These are phyloP conservation scores for Fusarium albosuccineum DNA, from an alignment of 2,329 filamentous ascomycete species.

Conservation along the genomic window DNA sequence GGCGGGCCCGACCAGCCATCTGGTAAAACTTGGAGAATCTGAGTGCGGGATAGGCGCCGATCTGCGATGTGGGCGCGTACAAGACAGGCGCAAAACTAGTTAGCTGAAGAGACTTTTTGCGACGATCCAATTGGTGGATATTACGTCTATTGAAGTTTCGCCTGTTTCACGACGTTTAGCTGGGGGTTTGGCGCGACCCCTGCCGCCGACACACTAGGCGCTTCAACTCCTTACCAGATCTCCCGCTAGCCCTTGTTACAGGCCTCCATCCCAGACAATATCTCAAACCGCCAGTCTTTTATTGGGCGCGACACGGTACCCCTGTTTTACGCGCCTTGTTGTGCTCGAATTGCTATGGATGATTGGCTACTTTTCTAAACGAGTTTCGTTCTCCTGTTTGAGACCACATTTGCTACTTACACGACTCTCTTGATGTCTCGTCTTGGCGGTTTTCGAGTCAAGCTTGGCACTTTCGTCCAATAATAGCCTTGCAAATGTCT, in stretches of 20 bases:
- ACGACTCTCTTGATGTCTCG: conserved; percentile 21
- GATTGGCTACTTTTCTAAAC: no score
- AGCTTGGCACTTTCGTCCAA: neutral
- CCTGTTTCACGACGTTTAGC: no score
- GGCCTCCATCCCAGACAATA: no score
- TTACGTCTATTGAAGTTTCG: no score
- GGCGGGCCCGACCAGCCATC: neutral
- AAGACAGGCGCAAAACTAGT: neutral
- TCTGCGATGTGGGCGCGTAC: neutral
- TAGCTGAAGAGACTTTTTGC: neutral
- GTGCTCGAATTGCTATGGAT: no score
- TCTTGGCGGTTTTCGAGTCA: conserved; percentile 26
- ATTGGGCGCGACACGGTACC: no score
- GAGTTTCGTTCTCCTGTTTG: neutral
- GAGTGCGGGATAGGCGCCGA: neutral
- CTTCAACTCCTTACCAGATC: no score
- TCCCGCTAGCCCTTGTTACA: no score
- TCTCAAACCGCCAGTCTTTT: no score
- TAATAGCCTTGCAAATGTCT: neutral
- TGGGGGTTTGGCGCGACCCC: no score
- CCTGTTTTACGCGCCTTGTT: no score
- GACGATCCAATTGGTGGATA: neutral
- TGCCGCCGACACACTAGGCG: no score
- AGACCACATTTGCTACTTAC: neutral
- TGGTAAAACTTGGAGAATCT: neutral